Evolutionary conservation across 139 green algal genomes (phyloP).

Genomic region (Ettlia oleoabundans): DNA sequence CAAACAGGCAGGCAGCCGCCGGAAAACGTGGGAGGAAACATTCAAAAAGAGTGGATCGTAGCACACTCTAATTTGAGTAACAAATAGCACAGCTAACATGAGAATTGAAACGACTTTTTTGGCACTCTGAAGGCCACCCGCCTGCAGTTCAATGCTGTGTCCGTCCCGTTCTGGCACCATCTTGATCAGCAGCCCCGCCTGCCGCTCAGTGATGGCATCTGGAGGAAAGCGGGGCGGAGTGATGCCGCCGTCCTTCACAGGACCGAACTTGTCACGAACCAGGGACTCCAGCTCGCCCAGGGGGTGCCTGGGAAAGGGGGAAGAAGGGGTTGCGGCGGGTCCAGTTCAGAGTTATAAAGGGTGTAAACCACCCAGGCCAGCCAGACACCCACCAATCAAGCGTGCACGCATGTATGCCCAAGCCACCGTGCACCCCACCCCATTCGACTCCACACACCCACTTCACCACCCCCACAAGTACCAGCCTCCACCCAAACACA

Average conservation of each 20-base stretch:
- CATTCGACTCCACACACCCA: not conserved
- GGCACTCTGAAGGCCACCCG: too few relatives aligned
- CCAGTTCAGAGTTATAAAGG: not conserved
- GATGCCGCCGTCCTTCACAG: slow-evolving; percentile 60
- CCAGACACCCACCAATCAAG: too few relatives aligned
- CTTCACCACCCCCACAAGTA: too few relatives aligned
- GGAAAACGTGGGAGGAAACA: too few relatives aligned
- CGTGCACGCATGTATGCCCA: too few relatives aligned
- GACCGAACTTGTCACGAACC: slow-evolving; percentile 60
- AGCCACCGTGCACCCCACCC: not conserved
- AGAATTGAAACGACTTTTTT: too few relatives aligned
- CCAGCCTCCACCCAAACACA: not conserved
- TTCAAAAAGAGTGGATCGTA: too few relatives aligned
- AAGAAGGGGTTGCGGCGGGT: not conserved
- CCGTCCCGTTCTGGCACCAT: slow-evolving; percentile 80
- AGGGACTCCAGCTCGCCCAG: slow-evolving; percentile 79
- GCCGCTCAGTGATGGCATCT: slow-evolving; percentile 28
- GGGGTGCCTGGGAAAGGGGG: slow-evolving; percentile 32
- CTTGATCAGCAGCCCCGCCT: slow-evolving; percentile 57
- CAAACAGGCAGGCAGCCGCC: not conserved
- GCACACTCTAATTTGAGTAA: not conserved
- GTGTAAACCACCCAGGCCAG: not conserved
- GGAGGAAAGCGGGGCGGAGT: slow-evolving; percentile 35
- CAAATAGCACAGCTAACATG: not conserved
- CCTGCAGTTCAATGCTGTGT: slow-evolving; percentile 76